Evolutionary conservation across 2,329 filamentous ascomycete species (phyloP).

Genomic region (Colletotrichum australisinense): DNA sequence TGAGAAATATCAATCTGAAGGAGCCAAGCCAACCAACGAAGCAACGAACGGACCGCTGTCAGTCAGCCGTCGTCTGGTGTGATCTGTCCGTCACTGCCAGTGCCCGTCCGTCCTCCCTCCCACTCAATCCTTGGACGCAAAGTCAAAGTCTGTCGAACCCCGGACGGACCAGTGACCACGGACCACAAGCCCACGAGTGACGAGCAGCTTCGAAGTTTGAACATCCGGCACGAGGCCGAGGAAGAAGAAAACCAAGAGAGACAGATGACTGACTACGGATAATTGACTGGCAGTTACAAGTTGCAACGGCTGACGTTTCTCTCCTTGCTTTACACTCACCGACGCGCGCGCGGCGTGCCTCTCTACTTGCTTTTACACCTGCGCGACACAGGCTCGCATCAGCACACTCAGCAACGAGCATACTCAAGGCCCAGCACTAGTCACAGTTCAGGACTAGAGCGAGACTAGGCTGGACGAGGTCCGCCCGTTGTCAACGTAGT

Average conservation of each 20-base stretch:
- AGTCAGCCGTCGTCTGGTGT: conserved; percentile 26
- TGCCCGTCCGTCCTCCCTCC: background rate
- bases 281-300: background rate
- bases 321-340: conserved; percentile 7
- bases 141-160: conserved; percentile 3
- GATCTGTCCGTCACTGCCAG: conserved; percentile 5
- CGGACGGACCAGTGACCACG: background rate
- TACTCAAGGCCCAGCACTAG: background rate
- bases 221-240: conserved; percentile 16
- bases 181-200: background rate
- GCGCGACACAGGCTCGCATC: background rate
- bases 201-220: conserved; percentile 7
- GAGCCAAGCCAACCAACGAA: conserved; percentile 5
- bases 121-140: conserved; percentile 3
- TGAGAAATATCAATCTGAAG: background rate
- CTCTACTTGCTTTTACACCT: conserved; percentile 21
- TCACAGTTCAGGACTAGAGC: conserved; percentile 5
- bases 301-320: background rate
- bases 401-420: background rate
- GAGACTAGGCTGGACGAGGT: background rate
- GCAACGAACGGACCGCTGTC: conserved; percentile 23
- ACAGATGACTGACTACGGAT: background rate
- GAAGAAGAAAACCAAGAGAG: background rate
- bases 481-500: conserved; percentile 26
- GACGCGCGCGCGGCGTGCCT: conserved; percentile 14